Evolutionary conservation across 2,329 filamentous ascomycete genomes (phyloP), one percentile per base, ranked within the genome.

Genomic region (Diaporthe helianthi): DNA sequence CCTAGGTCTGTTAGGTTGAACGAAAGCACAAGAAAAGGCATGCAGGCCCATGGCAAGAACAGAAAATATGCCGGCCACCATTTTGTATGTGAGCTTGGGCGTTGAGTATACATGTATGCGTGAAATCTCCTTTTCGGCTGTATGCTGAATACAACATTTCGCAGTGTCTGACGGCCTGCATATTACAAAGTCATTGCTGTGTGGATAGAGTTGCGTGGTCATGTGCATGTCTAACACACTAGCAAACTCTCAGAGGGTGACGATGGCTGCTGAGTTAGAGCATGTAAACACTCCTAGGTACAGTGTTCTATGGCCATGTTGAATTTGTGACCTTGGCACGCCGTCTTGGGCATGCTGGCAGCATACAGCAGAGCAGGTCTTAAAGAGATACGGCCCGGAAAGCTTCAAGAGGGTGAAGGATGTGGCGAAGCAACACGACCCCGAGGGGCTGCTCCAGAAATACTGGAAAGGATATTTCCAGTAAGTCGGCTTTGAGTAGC

Each of bases 381-480:
- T 69, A 24, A 19, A 33, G 17, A 55, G 49, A 4, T 69, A 69
- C 17, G 67, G 67, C 10, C 10, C 49, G 12, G 67, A 55, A 17
- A 69, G 47, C 52, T 65, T 52, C n/a, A 33, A 24, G 24, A 65
- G 49, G 24, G 33, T 69, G 26, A 46, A 31, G 52, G 22, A 33
- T 15, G 49, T 58, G n/a, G 52, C 49, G 2, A 17, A 24, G 2
- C 24, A 41, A 24, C 66, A 69, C 7, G 67, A 69, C 10, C 67
- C 67, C 4, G 29, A 47, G 12, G 68, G 72, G 13, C 19, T 73
- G 22, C 73, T 80, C 3, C 72, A 75, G 55, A 73, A 72, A 36
- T 49, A 19, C 5, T 63, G 58, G 58, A 63, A 41, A 33, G 58
- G 58, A 24, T 63, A 63, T 36, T 63, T 63, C 44, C 58, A 63